Evolutionary conservation across 306 rosid species (phyloP), one percentile per base, ranked within the genome.

Genomic region (Inga laurina): DNA sequence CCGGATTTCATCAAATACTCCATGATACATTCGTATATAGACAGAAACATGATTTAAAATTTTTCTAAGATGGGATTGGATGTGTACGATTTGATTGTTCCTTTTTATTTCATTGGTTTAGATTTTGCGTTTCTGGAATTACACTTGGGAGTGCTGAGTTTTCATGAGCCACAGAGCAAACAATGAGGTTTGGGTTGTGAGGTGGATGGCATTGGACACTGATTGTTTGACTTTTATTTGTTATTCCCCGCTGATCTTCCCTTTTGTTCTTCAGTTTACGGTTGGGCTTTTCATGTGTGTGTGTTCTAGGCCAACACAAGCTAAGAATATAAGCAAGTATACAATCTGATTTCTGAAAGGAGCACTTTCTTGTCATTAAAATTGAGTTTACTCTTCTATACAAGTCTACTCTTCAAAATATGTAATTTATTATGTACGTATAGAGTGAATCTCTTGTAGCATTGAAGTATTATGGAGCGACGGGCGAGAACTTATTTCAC

Each of bases 31-130:
- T 32, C 78, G 22, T 78, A 78, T 12, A 44, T 71, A 57, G 10
- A 57, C 30, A n/a, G 24, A 21, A 13, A 57, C 13, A 8, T 19
- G 64, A 8, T 21, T 57, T 57, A 19, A 57, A 57, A 21, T 57
- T 73, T 73, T 88, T 86, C 82, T 49, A 5, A 88, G 88, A 84
- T 85, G 77, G 90, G 88, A 85, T 87, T 80, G 91, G 79, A 82
- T 86, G 90, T 86, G 92, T 88, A 90, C 93, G 87, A 79, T 87
- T 91, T 89, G 81, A 49, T 87, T 88, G 86, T 84, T 77, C 67
- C 57, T 69, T 85, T 66, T 82, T 65, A 43, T 82, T 74, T 79
- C 67, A 76, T 77, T 82, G 79, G 59, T 45, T 79, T 82, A 65
- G 68, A 72, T 80, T 72, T 85, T 84, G 44, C 74, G 79, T 82